Conservation (phyloP, 306 rosid species). For the Macrotyloma uniflorum region DNA sequence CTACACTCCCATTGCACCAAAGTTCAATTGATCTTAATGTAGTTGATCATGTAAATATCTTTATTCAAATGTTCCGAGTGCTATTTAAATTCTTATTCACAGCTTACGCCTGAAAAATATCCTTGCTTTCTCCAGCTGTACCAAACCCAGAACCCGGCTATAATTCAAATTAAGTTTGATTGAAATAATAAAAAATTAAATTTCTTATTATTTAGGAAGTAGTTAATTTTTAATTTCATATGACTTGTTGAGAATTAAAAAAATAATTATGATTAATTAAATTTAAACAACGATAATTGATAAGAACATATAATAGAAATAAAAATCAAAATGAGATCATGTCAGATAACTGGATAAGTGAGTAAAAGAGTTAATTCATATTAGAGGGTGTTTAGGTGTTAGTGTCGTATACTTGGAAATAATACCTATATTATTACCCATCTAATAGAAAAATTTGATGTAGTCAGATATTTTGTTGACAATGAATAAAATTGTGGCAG, state of each 20-base stretch:
- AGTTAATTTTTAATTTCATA: neutral
- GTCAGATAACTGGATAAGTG: too few species aligned
- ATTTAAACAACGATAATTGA: neutral
- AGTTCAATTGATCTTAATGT: constrained; percentile 39
- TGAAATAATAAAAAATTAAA: neutral
- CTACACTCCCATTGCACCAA: constrained; percentile 12
- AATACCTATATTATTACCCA: too few species aligned
- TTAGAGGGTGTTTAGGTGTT: neutral
- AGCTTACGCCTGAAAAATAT: constrained; percentile 3
- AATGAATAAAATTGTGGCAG: too few species aligned
- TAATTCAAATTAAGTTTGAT: neutral
- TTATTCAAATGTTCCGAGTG: constrained; percentile 37
- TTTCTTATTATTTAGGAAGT: neutral
- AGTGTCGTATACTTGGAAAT: too few species aligned
- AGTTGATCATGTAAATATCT: constrained; percentile 51
- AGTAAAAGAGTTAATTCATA: too few species aligned
- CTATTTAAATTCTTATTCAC: constrained; percentile 34
- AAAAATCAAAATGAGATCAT: too few species aligned
- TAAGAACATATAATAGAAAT: too few species aligned
- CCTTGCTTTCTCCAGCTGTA: neutral
- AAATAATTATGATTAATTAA: neutral
- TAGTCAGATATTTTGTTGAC: too few species aligned
- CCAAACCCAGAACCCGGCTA: neutral
- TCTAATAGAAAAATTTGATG: too few species aligned
- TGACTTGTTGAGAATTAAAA: neutral